Base-by-base conservation (phyloP, 371 early-diverging fungal genomes). In the Capillidium heterosporum region DNA sequence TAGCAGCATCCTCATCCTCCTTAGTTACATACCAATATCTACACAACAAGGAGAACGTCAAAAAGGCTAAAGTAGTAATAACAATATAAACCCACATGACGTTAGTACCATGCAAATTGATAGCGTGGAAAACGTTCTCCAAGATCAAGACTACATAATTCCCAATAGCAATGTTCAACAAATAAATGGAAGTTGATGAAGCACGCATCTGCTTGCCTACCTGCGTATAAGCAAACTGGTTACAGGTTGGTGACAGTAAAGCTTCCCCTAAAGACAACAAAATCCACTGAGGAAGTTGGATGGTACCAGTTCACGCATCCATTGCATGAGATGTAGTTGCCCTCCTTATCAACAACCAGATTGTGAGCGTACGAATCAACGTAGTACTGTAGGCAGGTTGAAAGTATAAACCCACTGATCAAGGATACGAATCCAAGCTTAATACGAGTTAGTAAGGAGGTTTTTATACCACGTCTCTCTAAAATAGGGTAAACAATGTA, bases 261-360 rank as follows among this genome's bases (percentile, higher is more conserved):
- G 71, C 61, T 59, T 82, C 85, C 17, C 73, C 78, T 39, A 67
- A 50, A 24, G 81, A 73, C 13, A 82, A 48, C 46, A 80, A 1
- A 56, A 78, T 59, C 63, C 75, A 78, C 56, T 74, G 77, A 35
- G 77, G 67, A 21, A 79, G 32, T 60, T 74, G 73, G 61, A 61
- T 68, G 26, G 65, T 50, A 46, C 61, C 65, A 21, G n/a, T 59
- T 48, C 1, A 61, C n/a, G 47, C 62, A 64, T 8, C 47, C 49
- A 49, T 57, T 59, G 49, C 59, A 58, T 48, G 46, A 56, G 17
- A 47, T 32, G 35, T 17, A 39, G 40, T 39, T 39, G n/a, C n/a
- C n/a, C 40, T 39, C 17, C 7, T 39, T 39, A 10, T 10, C 40
- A 7, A 46, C 21, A 24, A 46, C 47, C 47, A 17, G 17, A 24